These are phyloP conservation scores for Agroathelia rolfsii DNA, from an alignment of 1,284 basidiomycete species.

Conservation along the genomic window DNA sequence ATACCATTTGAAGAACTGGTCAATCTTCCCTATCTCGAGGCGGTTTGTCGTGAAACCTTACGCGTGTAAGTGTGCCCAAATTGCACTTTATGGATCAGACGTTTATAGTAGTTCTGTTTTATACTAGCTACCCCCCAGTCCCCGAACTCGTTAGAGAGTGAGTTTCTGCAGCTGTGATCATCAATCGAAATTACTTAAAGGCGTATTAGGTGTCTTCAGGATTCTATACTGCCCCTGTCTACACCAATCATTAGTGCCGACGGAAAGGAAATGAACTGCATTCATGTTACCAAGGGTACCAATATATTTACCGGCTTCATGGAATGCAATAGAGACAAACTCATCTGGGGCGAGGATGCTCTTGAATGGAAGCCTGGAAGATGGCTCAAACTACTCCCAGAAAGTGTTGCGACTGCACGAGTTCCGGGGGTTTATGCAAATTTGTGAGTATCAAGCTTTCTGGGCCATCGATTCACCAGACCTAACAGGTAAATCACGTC, in stretches of 20 bases:
- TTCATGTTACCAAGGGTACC: too few species aligned
- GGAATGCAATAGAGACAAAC: conserved; percentile 9
- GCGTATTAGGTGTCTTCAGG: too few species aligned
- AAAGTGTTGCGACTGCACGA: conserved; percentile 1
- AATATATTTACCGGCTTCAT: conserved; percentile 4
- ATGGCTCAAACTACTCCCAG: conserved; percentile 10
- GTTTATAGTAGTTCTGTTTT: too few species aligned
- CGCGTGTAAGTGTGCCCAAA: too few species aligned
- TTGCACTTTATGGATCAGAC: too few species aligned
- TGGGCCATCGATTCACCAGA: neutral
- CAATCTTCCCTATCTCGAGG: too few species aligned
- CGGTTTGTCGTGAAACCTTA: too few species aligned
- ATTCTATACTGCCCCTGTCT: too few species aligned
- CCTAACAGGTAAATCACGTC: neutral
- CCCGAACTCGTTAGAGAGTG: conserved; percentile 5
- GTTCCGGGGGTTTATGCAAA: neutral
- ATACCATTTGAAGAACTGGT: too few species aligned
- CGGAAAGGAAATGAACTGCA: too few species aligned
- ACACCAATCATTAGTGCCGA: too few species aligned
- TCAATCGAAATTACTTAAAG: too few species aligned
- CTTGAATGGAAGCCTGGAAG: conserved; percentile 10
- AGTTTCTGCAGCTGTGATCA: neutral
- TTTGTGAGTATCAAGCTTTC: conserved; percentile 2
- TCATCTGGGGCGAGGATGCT: conserved; percentile 10
- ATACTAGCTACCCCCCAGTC: conserved; percentile 6